Conservation (phyloP, 1,284 basidiomycete genomes). For the Cutaneotrichosporon mucoides region DNA sequence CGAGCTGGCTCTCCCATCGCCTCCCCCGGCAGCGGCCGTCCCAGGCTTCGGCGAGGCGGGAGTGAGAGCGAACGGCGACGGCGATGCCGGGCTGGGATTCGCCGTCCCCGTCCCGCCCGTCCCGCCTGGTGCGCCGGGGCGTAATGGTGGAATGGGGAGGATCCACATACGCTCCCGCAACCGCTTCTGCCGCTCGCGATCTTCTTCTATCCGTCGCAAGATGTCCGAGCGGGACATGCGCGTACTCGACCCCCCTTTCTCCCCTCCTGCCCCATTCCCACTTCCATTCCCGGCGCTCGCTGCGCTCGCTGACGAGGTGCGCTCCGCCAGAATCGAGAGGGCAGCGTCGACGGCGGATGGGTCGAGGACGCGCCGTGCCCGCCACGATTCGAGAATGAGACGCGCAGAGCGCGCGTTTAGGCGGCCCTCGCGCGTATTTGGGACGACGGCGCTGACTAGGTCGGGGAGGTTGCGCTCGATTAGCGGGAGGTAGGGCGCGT, state of each 20-base stretch:
- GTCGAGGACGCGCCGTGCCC: slow-evolving; percentile 75
- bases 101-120: not conserved
- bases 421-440: slow-evolving; percentile 71
- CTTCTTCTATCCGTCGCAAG: slow-evolving; percentile 86
- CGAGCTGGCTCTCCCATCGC: no score
- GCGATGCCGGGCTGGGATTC: slow-evolving; percentile 8
- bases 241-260: not conserved
- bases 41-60: slow-evolving; percentile 23
- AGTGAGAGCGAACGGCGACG: slow-evolving; percentile 24
- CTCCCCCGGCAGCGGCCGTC: no score
- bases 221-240: slow-evolving; percentile 63
- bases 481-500: slow-evolving; percentile 68
- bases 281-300: no score
- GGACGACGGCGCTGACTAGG: slow-evolving; percentile 77
- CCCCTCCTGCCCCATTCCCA: not conserved
- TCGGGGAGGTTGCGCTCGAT: slow-evolving; percentile 66
- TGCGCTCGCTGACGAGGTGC: slow-evolving; percentile 4
- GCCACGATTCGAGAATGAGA: slow-evolving; percentile 78
- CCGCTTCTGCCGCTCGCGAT: slow-evolving; percentile 89
- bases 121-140: not conserved
- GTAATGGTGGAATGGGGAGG: slow-evolving; percentile 52
- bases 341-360: slow-evolving; percentile 69
- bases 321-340: slow-evolving; percentile 37
- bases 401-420: slow-evolving; percentile 58
- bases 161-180: slow-evolving; percentile 91